A percentile compares a stretch with the other conserved stretches of the same genome.
Conservation (phyloP, 2,329 filamentous ascomycete genomes). For the Colletotrichum coccodes region DNA sequence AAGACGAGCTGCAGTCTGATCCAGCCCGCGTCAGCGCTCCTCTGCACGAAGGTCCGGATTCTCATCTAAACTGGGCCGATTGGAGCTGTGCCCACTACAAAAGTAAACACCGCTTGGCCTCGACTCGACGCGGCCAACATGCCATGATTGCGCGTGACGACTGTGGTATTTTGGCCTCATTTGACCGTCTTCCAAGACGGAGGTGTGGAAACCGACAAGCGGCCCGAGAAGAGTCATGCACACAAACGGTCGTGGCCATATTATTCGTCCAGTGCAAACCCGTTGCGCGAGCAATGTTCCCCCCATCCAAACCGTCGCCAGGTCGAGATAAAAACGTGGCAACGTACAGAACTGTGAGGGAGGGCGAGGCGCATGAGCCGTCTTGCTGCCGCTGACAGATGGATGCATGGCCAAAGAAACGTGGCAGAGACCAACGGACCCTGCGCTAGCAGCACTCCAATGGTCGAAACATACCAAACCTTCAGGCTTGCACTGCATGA, state of each 20-base stretch:
- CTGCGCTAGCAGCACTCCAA: constrained; percentile 1
- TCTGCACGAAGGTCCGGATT: not conserved
- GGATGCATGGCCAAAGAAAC: not conserved
- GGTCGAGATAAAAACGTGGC: constrained; percentile 3
- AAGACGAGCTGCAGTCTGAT: not conserved
- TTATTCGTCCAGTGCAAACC: constrained; percentile 10
- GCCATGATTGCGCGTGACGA: not conserved
- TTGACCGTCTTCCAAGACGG: not conserved
- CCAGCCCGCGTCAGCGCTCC: not conserved
- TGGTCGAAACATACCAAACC: not conserved
- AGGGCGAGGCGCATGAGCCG: not conserved
- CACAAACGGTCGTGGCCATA: not conserved
- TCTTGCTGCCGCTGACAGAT: not conserved
- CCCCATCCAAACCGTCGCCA: not conserved
- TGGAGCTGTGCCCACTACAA: not conserved
- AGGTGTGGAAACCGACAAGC: not conserved
- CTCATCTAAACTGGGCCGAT: not conserved
- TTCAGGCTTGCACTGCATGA: constrained; percentile 14
- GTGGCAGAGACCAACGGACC: not conserved
- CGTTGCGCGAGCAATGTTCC: constrained; percentile 21
- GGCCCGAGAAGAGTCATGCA: constrained; percentile 18
- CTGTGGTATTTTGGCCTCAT: not conserved
- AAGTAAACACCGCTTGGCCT: not conserved
- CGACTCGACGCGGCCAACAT: not conserved
- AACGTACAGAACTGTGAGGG: not conserved